These are phyloP conservation scores for Carex sylvatica DNA, from an alignment of 202 grass and related monocot species.

Conservation along the genomic window DNA sequence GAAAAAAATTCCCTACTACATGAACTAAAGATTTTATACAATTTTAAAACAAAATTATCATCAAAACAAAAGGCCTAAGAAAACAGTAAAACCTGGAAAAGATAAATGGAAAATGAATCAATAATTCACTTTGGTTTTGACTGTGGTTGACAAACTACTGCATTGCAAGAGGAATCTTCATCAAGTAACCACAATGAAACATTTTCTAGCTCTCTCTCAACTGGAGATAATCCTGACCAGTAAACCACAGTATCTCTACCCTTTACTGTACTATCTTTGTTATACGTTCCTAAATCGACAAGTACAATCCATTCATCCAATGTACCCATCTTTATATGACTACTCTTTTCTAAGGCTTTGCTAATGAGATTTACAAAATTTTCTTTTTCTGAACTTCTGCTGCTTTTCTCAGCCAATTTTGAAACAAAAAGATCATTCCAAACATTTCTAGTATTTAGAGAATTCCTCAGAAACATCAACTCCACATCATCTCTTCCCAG, in stretches of 20 bases:
- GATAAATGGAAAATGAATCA: neutral
- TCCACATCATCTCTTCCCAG: slow-evolving; percentile 43
- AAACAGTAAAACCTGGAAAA: neutral
- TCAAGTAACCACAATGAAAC: slow-evolving; percentile 68
- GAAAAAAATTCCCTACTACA: slow-evolving; percentile 1
- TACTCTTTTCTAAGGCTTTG: slow-evolving; percentile 34
- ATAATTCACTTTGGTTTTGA: slow-evolving; percentile 33
- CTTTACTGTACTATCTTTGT: slow-evolving; percentile 32
- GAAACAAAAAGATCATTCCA: slow-evolving; percentile 54
- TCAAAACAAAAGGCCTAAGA: neutral
- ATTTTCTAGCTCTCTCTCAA: slow-evolving; percentile 58
- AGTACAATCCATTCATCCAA: slow-evolving; percentile 36
- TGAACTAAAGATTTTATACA: slow-evolving; percentile 19
- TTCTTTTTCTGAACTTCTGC: slow-evolving; percentile 30
- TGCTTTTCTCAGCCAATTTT: slow-evolving; percentile 28
- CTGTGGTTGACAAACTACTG: slow-evolving; percentile 67
- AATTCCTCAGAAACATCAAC: slow-evolving; percentile 66
- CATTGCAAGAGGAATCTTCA: slow-evolving; percentile 67
- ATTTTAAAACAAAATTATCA: neutral
- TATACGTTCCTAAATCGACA: slow-evolving; percentile 40
- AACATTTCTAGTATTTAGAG: slow-evolving; percentile 44
- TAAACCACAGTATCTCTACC: slow-evolving; percentile 50
- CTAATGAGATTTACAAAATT: slow-evolving; percentile 44
- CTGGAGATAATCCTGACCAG: slow-evolving; percentile 50
- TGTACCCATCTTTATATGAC: slow-evolving; percentile 41